Evolutionary conservation across 2,329 filamentous ascomycete genomes (phyloP), one percentile per base, ranked within the genome.

Genomic region (Cytospora paraplurivora): DNA sequence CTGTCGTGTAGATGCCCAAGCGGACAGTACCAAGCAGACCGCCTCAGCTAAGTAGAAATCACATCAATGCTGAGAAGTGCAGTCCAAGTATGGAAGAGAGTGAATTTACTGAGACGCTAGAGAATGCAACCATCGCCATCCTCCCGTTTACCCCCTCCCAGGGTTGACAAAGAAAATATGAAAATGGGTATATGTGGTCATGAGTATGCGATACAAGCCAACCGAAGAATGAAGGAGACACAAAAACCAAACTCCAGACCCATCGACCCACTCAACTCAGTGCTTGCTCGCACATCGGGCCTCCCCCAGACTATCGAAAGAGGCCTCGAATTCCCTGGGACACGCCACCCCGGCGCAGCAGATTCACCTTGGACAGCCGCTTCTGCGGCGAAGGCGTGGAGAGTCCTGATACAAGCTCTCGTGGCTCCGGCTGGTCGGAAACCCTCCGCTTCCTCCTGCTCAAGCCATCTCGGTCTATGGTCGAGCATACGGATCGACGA

Each of bases 261-360:
- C 41, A 17, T 38, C 21, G 13, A 17, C 15, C 10, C 13, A 12
- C 6, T 57, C 44, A 58, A 41, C 21, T 34, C 35, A 38, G 41
- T 34, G n/a, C 35, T 34, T 44, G 21, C 60, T 56, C n/a, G 59
- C 21, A 56, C 44, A 32, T 38, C 21, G 54, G 59, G 11, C 27
- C 35, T 17, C n/a, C 11, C 35, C 49, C 41, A 19, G 57, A 33
- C 70, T 70, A 81, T 58, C 77, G 77, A 68, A 82, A 82, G 60
- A 81, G 73, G 61, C 73, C 79, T 49, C 79, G 77, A 60, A 81
- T 73, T 10, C 78, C 75, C 62, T 77, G 75, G 19, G 76, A 73
- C 68, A 77, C 71, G 33, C 75, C 69, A 13, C 76, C 75, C 51
- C 73, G 74, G 67, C 77, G 78, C 60, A 76, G 70, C 37, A 70